Evolutionary conservation across 2,329 filamentous ascomycete genomes (phyloP).

Genomic region (Talaromyces sp.): DNA sequence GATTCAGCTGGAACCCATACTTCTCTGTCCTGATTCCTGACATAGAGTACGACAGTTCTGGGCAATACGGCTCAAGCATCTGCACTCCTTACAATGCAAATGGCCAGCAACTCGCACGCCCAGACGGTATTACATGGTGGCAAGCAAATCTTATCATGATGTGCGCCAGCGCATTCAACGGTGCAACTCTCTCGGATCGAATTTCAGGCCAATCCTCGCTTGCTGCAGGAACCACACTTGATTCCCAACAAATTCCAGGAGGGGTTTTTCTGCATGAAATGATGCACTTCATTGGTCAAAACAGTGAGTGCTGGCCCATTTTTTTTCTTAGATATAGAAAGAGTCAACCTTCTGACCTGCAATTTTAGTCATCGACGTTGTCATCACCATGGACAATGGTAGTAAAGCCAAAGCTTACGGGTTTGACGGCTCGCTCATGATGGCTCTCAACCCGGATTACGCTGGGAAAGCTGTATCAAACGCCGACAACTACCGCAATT

Average conservation of each 20-base stretch:
- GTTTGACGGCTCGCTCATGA: neutral
- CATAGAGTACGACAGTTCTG: neutral
- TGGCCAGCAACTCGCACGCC: neutral
- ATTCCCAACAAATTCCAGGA: neutral
- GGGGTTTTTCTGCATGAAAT: neutral
- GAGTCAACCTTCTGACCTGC: neutral
- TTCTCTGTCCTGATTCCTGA: neutral
- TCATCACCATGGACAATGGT: neutral
- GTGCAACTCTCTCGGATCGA: neutral
- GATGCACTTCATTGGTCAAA: neutral
- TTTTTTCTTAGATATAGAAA: neutral
- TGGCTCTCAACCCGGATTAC: neutral
- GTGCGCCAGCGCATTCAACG: neutral
- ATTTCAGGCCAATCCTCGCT: neutral
- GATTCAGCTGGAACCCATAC: neutral
- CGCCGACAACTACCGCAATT: slow-evolving; percentile 1
- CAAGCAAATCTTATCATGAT: slow-evolving; percentile 2
- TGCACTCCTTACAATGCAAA: neutral
- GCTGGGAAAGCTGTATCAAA: neutral
- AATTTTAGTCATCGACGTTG: neutral
- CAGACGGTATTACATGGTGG: slow-evolving; percentile 1
- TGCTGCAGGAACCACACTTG: neutral
- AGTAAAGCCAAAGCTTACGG: neutral
- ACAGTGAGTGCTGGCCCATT: neutral
- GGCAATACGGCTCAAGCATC: neutral